These are phyloP conservation scores for Tricholoma sp. DNA, from an alignment of 768 basidiomycete genomes.

Conservation along the genomic window DNA sequence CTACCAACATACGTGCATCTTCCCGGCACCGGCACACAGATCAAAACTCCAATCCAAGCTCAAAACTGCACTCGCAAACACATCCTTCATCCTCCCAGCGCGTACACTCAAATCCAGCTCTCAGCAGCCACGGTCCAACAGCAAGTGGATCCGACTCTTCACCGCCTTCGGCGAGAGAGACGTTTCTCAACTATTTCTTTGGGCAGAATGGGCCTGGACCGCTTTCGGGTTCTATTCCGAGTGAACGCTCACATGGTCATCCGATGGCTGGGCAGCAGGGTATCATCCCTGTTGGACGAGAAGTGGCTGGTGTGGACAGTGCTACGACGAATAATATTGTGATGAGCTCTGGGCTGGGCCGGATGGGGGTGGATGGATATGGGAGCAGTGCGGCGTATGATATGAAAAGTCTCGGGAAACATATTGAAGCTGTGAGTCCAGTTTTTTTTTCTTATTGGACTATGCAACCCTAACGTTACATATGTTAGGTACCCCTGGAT, in stretches of 20 bases:
- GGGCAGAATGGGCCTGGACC: constrained; percentile 84
- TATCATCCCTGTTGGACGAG: constrained; percentile 55
- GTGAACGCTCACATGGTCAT: constrained; percentile 19
- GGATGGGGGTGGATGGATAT: constrained; percentile 43
- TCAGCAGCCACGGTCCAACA: constrained; percentile 22
- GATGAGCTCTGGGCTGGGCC: constrained; percentile 56
- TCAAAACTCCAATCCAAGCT: constrained; percentile 3
- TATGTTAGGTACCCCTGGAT: constrained; percentile 38
- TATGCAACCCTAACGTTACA: constrained; percentile 3
- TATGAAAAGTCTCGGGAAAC: constrained; percentile 97
- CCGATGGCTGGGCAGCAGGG: constrained; percentile 15
- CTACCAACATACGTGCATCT: constrained; percentile 25
- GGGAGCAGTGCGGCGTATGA: constrained; percentile 85
- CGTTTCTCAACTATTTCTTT: constrained; percentile 97
- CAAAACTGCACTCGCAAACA: constrained; percentile 1
- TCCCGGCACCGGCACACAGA: constrained; percentile 26
- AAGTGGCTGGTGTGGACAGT: constrained; percentile 52
- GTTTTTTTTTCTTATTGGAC: constrained; percentile 2
- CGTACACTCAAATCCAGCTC: constrained; percentile 28
- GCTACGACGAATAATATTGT: constrained; percentile 8
- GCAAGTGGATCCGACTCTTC: constrained; percentile 33
- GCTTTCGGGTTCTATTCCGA: constrained; percentile 51
- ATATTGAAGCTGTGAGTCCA: constrained; percentile 88
- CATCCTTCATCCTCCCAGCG: constrained; percentile 15
- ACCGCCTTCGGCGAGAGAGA: constrained; percentile 66